These are phyloP conservation scores for Paramecium sexaurelia DNA, from an alignment of 73 alveolate species.

Conservation along the genomic window DNA sequence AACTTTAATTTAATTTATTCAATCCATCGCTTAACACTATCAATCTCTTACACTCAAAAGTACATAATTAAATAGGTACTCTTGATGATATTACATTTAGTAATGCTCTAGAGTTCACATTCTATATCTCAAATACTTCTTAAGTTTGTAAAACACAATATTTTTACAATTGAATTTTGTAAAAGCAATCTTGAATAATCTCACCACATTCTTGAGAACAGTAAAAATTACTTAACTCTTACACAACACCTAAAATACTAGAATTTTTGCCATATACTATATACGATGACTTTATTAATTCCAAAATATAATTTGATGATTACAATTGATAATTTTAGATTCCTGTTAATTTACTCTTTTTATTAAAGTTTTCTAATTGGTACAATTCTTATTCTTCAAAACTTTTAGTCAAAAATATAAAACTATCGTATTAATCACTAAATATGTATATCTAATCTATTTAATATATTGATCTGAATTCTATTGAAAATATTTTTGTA, in stretches of 20 bases:
- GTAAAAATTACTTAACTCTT: not conserved
- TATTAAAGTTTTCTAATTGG: not conserved
- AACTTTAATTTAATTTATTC: not conserved
- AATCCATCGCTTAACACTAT: not conserved
- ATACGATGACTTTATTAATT: not conserved
- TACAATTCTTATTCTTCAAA: not conserved
- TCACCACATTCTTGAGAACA: not conserved
- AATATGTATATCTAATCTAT: not conserved
- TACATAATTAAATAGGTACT: not conserved
- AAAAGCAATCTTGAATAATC: not conserved
- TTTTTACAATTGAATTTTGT: not conserved
- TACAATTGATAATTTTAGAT: not conserved
- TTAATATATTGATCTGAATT: not conserved
- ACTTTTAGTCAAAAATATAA: not conserved
- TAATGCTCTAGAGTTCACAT: not conserved
- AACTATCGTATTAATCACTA: not conserved
- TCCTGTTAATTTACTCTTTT: not conserved
- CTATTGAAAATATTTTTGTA: not conserved
- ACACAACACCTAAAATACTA: not conserved
- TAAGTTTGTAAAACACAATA: not conserved
- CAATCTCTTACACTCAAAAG: not conserved
- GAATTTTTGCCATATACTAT: not conserved
- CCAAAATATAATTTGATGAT: not conserved
- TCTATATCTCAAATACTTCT: not conserved
- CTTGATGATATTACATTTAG: not conserved